A percentile compares a stretch with the other conserved stretches of the same genome.
These are phyloP conservation scores for Sclerotinia sclerotiorum DNA, from an alignment of 2,329 filamentous ascomycete species.

Conservation along the genomic window DNA sequence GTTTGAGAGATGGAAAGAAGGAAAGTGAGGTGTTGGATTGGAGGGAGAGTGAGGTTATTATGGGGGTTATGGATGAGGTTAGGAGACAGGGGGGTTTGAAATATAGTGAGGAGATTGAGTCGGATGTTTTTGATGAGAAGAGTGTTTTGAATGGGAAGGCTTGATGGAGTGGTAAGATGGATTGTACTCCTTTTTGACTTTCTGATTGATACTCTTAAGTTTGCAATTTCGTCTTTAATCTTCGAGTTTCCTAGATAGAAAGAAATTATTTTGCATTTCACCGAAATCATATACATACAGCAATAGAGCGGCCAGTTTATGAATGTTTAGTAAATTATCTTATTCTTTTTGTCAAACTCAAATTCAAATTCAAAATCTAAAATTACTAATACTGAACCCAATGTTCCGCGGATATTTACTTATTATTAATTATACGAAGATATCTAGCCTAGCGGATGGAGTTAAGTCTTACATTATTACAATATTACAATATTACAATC, in stretches of 20 bases:
- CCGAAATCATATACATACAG: not conserved
- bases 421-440: no score
- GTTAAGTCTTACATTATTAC: no score
- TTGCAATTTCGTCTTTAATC: not conserved
- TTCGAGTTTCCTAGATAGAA: not conserved
- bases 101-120: slow-evolving; percentile 67
- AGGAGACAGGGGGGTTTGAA: slow-evolving; percentile 51
- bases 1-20: slow-evolving; percentile 60
- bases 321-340: no score
- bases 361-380: no score
- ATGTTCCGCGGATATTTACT: no score
- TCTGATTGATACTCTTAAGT: not conserved
- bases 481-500: no score
- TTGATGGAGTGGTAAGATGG: not conserved
- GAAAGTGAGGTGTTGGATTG: slow-evolving; percentile 59
- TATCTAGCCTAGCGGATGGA: no score
- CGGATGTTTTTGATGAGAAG: slow-evolving; percentile 56
- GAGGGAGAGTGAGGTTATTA: slow-evolving; percentile 66
- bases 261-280: not conserved
- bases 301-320: not conserved
- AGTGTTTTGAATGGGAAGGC: slow-evolving; percentile 55
- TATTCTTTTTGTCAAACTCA: no score
- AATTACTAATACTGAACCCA: no score
- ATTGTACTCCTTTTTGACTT: not conserved
- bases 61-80: slow-evolving; percentile 52